phyloP scores from a whole-genome alignment of 371 early-diverging fungal genomes.

The Rhizopus sp. region DNA sequence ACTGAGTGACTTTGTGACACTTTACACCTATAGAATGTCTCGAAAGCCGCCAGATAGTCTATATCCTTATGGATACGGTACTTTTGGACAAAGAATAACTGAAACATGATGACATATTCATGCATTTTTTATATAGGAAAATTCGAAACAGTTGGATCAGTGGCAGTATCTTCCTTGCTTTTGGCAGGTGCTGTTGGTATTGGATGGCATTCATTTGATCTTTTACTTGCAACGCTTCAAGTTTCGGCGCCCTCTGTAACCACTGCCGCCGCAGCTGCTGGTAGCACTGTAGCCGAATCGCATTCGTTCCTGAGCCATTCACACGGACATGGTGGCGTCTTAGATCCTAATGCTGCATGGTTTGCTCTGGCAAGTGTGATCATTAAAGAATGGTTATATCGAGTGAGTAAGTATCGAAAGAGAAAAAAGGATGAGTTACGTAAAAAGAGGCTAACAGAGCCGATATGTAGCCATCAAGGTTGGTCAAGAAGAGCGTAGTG shows the following conservation, averaged over 20 bases:
- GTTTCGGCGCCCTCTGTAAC: not conserved
- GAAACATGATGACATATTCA: not conserved
- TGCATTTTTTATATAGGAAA: constrained; percentile 43
- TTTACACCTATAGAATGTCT: constrained; percentile 71
- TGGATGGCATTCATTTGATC: constrained; percentile 66
- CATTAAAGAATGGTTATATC: constrained; percentile 67
- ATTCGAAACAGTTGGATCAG: constrained; percentile 71
- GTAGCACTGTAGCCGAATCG: constrained; percentile 5
- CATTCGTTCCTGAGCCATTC: constrained; percentile 2
- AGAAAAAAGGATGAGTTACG: not conserved
- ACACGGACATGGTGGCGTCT: constrained; percentile 22
- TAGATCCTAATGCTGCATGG: constrained; percentile 76
- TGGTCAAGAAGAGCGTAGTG: constrained; percentile 57
- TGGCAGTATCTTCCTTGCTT: constrained; percentile 65
- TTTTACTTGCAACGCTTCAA: constrained; percentile 28
- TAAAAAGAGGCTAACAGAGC: not conserved
- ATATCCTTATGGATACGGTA: constrained; percentile 72
- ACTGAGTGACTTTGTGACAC: constrained; percentile 68
- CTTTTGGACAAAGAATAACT: not conserved
- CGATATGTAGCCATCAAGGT: constrained; percentile 58
- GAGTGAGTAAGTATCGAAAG: constrained; percentile 46
- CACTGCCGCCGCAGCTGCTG: constrained; percentile 1
- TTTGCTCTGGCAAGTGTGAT: constrained; percentile 67
- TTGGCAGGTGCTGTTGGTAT: constrained; percentile 65
- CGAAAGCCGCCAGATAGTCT: constrained; percentile 58